A percentile compares a stretch with the other conserved stretches of the same genome.
phyloP scores from a whole-genome alignment of 805 yeast genomes.

The Nakazawaea populi region DNA sequence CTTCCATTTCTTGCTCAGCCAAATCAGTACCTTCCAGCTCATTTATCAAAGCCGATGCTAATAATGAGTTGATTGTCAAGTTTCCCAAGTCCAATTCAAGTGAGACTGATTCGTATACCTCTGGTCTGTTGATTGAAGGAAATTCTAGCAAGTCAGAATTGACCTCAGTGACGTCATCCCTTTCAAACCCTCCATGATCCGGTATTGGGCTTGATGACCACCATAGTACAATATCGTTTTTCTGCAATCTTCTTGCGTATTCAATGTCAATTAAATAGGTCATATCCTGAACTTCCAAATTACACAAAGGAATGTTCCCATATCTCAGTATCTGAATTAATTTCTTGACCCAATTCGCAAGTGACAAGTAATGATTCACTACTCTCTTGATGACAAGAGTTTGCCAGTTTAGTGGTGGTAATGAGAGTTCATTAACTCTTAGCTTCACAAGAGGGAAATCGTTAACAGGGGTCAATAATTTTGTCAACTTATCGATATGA shows the following conservation, averaged over 20 bases:
- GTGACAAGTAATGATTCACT: constrained; percentile 62
- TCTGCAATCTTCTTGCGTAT: constrained; percentile 71
- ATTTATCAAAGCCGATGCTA: constrained; percentile 77
- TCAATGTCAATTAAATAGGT: constrained; percentile 78
- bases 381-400: constrained; percentile 55
- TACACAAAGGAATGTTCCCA: constrained; percentile 82
- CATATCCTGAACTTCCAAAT: constrained; percentile 61
- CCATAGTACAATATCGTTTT: constrained; percentile 76
- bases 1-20: constrained; percentile 35
- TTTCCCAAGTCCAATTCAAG: constrained; percentile 77
- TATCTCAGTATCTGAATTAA: constrained; percentile 61
- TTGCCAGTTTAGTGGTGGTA: constrained; percentile 85
- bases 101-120: constrained; percentile 70
- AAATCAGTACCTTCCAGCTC: constrained; percentile 85
- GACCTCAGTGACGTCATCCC: constrained; percentile 35
- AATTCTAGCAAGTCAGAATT: constrained; percentile 55
- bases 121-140: constrained; percentile 71
- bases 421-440: constrained; percentile 48
- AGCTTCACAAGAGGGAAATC: constrained; percentile 62
- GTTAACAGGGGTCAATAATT: constrained; percentile 37
- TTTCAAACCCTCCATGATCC: constrained; percentile 79
- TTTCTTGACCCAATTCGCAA: constrained; percentile 68
- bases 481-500: constrained; percentile 38
- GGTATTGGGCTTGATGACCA: constrained; percentile 83
- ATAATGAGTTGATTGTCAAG: constrained; percentile 76